Percentiles rank a stretch among this genome's conserved stretches.
phyloP scores from a whole-genome alignment of 1,139 yeast species.

The Geotrichum aggregatum region DNA sequence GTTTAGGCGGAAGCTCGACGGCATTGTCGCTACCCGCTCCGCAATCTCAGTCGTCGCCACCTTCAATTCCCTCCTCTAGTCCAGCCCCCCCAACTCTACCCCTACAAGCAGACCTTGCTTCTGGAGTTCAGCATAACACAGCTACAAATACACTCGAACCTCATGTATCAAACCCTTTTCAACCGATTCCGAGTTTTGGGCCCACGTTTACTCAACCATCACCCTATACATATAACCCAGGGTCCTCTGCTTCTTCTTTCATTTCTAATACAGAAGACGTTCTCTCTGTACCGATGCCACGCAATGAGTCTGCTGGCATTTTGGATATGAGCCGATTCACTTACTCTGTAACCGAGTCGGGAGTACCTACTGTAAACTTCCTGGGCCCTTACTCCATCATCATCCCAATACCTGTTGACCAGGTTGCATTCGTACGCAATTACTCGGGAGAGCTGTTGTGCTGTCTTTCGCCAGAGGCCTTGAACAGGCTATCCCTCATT shows the following conservation, averaged over 20 bases:
- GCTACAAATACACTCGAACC: no score
- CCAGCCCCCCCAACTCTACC: background rate
- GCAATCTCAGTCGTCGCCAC: background rate
- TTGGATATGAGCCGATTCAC: slow-evolving; percentile 6
- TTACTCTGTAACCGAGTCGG: background rate
- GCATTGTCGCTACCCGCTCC: background rate
- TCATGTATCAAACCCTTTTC: no score
- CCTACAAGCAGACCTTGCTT: background rate
- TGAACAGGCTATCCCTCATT: slow-evolving; percentile 3
- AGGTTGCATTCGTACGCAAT: slow-evolving; percentile 17
- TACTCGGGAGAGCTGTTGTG: slow-evolving; percentile 17
- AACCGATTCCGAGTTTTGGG: slow-evolving; percentile 5
- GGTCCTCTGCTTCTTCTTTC: slow-evolving; percentile 5
- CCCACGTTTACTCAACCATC: background rate
- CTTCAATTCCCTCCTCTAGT: background rate
- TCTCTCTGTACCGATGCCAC: slow-evolving; percentile 1
- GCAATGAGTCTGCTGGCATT: slow-evolving; percentile 14
- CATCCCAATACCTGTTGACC: slow-evolving; percentile 11
- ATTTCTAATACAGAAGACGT: background rate
- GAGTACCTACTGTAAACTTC: slow-evolving; percentile 5
- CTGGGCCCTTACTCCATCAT: slow-evolving; percentile 7
- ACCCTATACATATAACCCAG: background rate
- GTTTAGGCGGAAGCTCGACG: background rate
- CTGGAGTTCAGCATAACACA: background rate
- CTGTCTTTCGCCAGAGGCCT: slow-evolving; percentile 18